These are phyloP conservation scores for Suhomyces xylopsoci DNA, from an alignment of 805 yeast species.

Conservation along the genomic window DNA sequence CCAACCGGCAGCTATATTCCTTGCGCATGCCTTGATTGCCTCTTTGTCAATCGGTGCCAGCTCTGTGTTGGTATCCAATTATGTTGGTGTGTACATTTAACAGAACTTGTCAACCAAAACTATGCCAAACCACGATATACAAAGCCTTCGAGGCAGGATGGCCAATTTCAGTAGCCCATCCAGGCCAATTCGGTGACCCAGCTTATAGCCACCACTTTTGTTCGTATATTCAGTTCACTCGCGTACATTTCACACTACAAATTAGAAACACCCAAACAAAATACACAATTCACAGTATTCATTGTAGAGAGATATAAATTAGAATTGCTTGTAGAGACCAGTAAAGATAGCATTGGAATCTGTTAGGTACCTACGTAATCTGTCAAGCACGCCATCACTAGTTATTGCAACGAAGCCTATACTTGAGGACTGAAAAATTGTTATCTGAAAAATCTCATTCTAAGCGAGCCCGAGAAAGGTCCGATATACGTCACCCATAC, in stretches of 20 bases:
- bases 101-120: background rate
- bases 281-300: background rate
- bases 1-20: slow-evolving; percentile 20
- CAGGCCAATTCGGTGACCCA: background rate
- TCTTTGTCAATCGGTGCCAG: slow-evolving; percentile 38
- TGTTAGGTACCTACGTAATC: no score
- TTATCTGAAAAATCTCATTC: background rate
- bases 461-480: background rate
- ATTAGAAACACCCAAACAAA: background rate
- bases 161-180: no score
- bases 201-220: background rate
- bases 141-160: background rate
- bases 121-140: background rate
- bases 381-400: no score
- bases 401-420: background rate
- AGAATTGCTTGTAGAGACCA: no score
- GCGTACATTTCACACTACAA: background rate
- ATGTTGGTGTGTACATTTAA: slow-evolving; percentile 42
- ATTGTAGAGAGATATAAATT: no score
- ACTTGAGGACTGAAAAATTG: background rate
- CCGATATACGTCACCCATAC: background rate
- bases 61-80: slow-evolving; percentile 36
- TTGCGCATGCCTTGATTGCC: slow-evolving; percentile 32
- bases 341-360: no score
- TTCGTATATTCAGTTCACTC: background rate